Conservation (phyloP, 2,329 filamentous ascomycete species). For the Teratosphaeria gauchensis region DNA sequence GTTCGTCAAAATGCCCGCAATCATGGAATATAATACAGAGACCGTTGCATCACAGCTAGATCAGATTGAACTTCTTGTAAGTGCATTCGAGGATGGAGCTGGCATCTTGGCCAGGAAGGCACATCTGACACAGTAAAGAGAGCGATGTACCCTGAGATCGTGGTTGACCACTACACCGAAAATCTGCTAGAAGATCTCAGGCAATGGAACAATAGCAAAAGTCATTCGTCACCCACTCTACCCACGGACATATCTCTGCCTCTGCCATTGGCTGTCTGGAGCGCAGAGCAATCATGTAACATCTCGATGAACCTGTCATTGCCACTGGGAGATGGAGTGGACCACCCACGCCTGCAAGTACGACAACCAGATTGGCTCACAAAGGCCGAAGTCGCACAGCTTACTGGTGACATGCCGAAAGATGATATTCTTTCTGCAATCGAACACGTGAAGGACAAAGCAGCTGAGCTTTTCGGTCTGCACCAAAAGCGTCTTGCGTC, state of each 20-base stretch:
- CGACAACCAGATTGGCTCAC: background rate
- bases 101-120: background rate
- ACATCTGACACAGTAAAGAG: background rate
- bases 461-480: background rate
- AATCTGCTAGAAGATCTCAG: background rate
- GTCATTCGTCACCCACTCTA: background rate
- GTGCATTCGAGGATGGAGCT: background rate
- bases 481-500: background rate
- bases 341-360: background rate
- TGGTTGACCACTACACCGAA: background rate
- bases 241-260: background rate
- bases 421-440: background rate
- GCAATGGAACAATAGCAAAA: background rate
- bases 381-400: background rate
- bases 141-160: background rate
- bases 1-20: background rate
- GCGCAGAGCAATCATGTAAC: background rate
- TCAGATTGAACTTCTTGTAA: background rate
- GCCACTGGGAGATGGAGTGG: background rate
- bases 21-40: background rate
- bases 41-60: background rate
- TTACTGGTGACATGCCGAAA: background rate
- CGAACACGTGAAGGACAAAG: background rate
- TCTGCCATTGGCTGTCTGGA: background rate
- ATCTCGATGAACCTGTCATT: background rate